These are phyloP conservation scores for Coprinopsis strossmayeri DNA, from an alignment of 768 basidiomycete genomes.

Conservation along the genomic window DNA sequence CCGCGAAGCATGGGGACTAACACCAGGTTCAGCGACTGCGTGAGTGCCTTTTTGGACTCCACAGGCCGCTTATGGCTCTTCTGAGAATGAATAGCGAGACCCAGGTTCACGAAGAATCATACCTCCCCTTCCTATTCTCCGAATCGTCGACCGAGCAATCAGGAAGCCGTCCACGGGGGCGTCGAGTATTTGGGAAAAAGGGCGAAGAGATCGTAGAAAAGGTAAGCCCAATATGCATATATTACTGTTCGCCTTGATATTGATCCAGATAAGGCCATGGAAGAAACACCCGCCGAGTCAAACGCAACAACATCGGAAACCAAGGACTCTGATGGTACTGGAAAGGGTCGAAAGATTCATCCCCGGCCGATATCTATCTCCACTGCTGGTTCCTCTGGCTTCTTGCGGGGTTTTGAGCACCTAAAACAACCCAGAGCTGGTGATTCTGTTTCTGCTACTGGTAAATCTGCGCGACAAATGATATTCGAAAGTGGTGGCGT, in stretches of 20 bases:
- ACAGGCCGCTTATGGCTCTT: neutral
- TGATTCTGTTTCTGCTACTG: constrained; percentile 15
- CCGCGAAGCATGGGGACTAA: constrained; percentile 14
- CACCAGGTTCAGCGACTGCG: neutral
- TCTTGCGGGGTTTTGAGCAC: constrained; percentile 16
- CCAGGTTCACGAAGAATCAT: constrained; percentile 13
- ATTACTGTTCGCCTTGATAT: neutral
- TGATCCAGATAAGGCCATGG: neutral
- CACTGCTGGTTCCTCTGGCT: constrained; percentile 18
- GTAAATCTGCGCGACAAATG: constrained; percentile 35
- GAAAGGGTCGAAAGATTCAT: constrained; percentile 16
- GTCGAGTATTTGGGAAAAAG: constrained; percentile 40
- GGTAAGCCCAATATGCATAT: constrained; percentile 10
- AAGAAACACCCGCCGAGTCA: neutral
- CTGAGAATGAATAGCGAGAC: constrained; percentile 6
- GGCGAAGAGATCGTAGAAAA: constrained; percentile 28
- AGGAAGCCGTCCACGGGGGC: constrained; percentile 27
- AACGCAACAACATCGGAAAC: neutral
- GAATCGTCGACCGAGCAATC: neutral
- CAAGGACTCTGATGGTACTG: constrained; percentile 12
- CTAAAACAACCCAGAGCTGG: constrained; percentile 5
- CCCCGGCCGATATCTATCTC: constrained; percentile 23
- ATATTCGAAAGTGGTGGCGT: constrained; percentile 43
- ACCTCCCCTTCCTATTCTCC: constrained; percentile 14
- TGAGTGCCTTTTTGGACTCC: neutral